Conservation (phyloP, 2,329 filamentous ascomycete genomes). For the Fusarium protoensiforme region DNA sequence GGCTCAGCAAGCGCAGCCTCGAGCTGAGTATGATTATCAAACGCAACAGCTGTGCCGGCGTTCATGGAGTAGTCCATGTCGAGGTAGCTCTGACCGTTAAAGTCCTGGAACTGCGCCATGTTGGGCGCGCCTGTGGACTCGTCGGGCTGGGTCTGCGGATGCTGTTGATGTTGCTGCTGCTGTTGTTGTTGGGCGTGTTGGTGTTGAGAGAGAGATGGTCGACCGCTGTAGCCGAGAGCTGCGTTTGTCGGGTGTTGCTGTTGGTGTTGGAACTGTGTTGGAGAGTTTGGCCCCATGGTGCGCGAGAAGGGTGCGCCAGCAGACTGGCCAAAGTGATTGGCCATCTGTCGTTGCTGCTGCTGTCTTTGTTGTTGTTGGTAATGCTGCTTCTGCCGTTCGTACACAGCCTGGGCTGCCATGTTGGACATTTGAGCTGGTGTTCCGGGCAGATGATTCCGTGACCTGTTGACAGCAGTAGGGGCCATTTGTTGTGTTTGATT, state of each 20-base stretch:
- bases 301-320: constrained; percentile 17
- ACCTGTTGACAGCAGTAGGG: neutral
- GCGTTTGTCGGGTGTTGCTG: constrained; percentile 27
- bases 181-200: constrained; percentile 20
- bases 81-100: constrained; percentile 37
- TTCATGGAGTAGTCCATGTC: constrained; percentile 38
- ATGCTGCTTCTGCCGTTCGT: constrained; percentile 26
- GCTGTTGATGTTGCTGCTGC: constrained; percentile 14
- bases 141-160: constrained; percentile 16
- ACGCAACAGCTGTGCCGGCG: constrained; percentile 11
- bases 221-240: neutral
- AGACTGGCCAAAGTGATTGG: constrained; percentile 26
- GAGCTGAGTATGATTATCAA: constrained; percentile 35
- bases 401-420: constrained; percentile 21
- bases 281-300: constrained; percentile 10
- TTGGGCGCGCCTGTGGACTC: constrained; percentile 4
- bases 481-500: constrained; percentile 1
- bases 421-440: neutral
- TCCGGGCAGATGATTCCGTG: constrained; percentile 3
- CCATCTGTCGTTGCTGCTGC: constrained; percentile 31
- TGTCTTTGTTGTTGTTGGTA: constrained; percentile 17
- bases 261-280: constrained; percentile 32
- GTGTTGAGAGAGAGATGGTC: constrained; percentile 4
- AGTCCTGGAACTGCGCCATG: constrained; percentile 32
- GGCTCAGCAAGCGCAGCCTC: constrained; percentile 34